These are phyloP conservation scores for Logfia minima DNA, from an alignment of 129 eudicot genomes.

Conservation along the genomic window DNA sequence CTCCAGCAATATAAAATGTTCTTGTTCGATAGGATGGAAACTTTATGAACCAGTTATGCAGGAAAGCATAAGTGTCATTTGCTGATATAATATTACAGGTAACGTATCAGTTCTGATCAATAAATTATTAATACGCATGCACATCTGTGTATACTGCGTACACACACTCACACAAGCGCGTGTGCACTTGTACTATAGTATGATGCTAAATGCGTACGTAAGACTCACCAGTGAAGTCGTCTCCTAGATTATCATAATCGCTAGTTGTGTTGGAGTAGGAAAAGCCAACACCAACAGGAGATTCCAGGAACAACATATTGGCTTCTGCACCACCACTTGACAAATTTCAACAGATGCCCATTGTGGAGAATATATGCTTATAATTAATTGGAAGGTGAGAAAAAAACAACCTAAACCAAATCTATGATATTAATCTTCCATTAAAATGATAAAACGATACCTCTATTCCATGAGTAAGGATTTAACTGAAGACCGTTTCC, in stretches of 20 bases:
- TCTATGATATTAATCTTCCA: constrained; percentile 3
- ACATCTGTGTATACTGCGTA: background rate
- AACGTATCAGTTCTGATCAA: constrained; percentile 8
- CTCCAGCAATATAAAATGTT: constrained; percentile 81
- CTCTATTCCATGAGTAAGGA: constrained; percentile 75
- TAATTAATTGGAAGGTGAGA: background rate
- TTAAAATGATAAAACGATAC: constrained; percentile 30
- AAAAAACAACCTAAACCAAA: background rate
- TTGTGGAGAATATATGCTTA: constrained; percentile 23
- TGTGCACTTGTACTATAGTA: background rate
- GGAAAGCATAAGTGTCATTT: constrained; percentile 77
- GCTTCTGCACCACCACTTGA: constrained; percentile 66
- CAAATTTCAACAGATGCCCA: constrained; percentile 26
- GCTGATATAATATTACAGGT: constrained; percentile 45
- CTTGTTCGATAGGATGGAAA: constrained; percentile 67
- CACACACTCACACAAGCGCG: background rate
- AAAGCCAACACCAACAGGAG: constrained; percentile 97
- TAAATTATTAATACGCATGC: constrained; percentile 12
- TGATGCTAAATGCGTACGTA: constrained; percentile 10
- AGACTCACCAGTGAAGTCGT: constrained; percentile 71
- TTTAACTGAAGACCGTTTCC: constrained; percentile 53
- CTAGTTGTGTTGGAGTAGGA: constrained; percentile 79
- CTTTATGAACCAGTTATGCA: constrained; percentile 83
- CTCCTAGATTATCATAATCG: constrained; percentile 81
- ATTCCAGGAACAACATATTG: constrained; percentile 90